Evolutionary conservation across 2,329 filamentous ascomycete species (phyloP), one percentile per base, ranked within the genome.

Genomic region (Fusarium redolens): DNA sequence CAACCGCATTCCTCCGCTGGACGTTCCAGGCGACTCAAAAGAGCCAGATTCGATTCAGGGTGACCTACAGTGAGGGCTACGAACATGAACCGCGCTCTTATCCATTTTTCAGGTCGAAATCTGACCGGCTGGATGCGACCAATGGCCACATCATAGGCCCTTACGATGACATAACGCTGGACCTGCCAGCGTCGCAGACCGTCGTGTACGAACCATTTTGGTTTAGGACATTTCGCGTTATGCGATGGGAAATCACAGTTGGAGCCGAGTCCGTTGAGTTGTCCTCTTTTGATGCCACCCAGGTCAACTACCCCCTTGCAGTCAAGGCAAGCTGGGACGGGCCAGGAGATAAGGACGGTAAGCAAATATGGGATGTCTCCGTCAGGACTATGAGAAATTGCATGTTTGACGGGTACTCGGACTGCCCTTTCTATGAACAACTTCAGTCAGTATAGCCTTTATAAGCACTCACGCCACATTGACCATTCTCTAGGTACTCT

Each of bases 401-500:
- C 31, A 64, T 64, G 61, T 35, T 48, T 22, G 61, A 64, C 2
- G 57, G 61, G 0, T 64, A 64, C 7, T 44, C 57, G 12, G 55
- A 64, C 5, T 64, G 61, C 17, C 55, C 61, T 0, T 64, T 64
- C 13, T 64, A 64, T 4, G 55, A 64, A 1, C 61, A 64, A 43
- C 61, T 64, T 3, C 61, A 64, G 22, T 64, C 3, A 17, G 61
- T 4, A 55, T 2, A 3, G 0, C 7, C 37, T 2, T 7, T 0
- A 14, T 0, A 28, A 28, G 5, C 25, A 25, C 25, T 5, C 25
- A 5, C 25, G 25, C 25, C 25, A 25, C 25, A 25, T 25, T 25
- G 5, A 55, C 55, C 7, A 33, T 6, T 30, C 2, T 44, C 15
- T n/a, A 37, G 18, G 6, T 20, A 25, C 51, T 64, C 61, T 1